Evolutionary conservation across 371 early-diverging fungal genomes (phyloP).

Genomic region (Mortierella sp.): DNA sequence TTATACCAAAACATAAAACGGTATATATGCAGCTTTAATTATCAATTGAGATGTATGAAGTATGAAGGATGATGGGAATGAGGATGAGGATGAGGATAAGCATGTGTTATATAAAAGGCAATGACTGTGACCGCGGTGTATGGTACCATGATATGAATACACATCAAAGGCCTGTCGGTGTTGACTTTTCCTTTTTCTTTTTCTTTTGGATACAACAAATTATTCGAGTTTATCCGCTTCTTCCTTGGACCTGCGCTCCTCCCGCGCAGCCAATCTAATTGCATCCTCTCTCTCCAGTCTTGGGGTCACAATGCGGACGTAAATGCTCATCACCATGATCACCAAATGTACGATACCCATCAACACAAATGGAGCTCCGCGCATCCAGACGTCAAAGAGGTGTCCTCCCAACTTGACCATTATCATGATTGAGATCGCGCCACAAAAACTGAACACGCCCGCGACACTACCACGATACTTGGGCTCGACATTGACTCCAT

Average conservation of each 20-base stretch:
- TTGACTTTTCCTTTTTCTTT: too few species aligned
- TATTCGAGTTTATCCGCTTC: background rate
- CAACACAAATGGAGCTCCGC: slow-evolving; percentile 58
- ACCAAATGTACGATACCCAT: slow-evolving; percentile 56
- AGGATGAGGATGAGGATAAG: too few species aligned
- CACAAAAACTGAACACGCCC: slow-evolving; percentile 76
- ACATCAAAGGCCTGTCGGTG: too few species aligned
- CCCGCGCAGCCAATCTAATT: background rate
- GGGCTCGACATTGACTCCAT: slow-evolving; percentile 61
- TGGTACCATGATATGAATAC: too few species aligned
- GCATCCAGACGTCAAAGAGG: slow-evolving; percentile 61
- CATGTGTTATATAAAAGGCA: too few species aligned
- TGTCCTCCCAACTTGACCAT: slow-evolving; percentile 57
- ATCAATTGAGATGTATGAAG: too few species aligned
- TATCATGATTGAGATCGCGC: slow-evolving; percentile 72
- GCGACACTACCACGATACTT: slow-evolving; percentile 75
- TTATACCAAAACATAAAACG: too few species aligned
- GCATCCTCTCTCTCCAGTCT: slow-evolving; percentile 31
- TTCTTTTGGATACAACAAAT: too few species aligned
- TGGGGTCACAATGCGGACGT: slow-evolving; percentile 32
- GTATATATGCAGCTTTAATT: too few species aligned
- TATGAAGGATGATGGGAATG: too few species aligned
- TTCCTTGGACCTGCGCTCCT: background rate
- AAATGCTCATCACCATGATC: slow-evolving; percentile 39
- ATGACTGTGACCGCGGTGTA: too few species aligned